A percentile compares a stretch with the other conserved stretches of the same genome.
Conservation (phyloP, 768 basidiomycete species). For the Suillus variegatus region DNA sequence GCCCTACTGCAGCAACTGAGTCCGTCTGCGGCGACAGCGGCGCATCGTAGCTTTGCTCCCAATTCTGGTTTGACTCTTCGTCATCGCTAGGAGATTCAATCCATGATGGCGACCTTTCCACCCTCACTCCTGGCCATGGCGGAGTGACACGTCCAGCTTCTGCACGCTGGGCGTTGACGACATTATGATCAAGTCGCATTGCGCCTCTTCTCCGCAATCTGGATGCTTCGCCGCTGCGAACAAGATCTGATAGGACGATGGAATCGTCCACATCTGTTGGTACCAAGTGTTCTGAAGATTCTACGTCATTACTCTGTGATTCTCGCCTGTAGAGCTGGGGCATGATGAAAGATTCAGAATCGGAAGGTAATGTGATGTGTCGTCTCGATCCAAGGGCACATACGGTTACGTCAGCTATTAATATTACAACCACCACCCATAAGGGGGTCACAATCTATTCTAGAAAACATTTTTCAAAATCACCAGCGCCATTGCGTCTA, state of each 20-base stretch:
- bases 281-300: conserved; percentile 23
- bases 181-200: conserved; percentile 57
- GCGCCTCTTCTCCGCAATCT: conserved; percentile 73
- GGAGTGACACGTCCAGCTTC: conserved; percentile 27
- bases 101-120: conserved; percentile 34
- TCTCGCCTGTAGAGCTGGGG: conserved; percentile 32
- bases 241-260: conserved; percentile 71
- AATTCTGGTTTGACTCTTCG: conserved; percentile 33
- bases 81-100: conserved; percentile 31
- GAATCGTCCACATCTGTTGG: conserved; percentile 61
- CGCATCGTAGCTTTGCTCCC: conserved; percentile 35
- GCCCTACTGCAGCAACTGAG: conserved; percentile 14
- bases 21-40: conserved; percentile 26
- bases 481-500: conserved; percentile 61
- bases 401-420: conserved; percentile 8
- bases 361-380: conserved; percentile 25
- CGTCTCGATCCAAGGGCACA: conserved; percentile 16
- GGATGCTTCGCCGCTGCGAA: conserved; percentile 75
- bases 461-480: conserved; percentile 33
- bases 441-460: neutral
- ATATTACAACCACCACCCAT: neutral
- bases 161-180: conserved; percentile 28
- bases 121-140: conserved; percentile 23
- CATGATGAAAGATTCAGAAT: conserved; percentile 19
- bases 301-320: conserved; percentile 9